These are phyloP conservation scores for Balansia obtecta DNA, from an alignment of 2,329 filamentous ascomycete genomes.

Conservation along the genomic window DNA sequence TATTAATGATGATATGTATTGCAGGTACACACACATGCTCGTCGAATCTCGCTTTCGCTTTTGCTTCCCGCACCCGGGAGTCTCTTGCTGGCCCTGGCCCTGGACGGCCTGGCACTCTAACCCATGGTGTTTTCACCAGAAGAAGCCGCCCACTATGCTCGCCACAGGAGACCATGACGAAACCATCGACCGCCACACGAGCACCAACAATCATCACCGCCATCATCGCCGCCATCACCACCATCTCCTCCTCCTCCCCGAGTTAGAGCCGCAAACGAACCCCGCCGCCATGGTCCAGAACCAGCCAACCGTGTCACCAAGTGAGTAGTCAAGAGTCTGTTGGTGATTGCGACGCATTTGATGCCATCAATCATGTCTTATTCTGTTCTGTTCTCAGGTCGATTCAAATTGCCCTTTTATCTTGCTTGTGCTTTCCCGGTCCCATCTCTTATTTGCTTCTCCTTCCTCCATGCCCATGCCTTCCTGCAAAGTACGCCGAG, in stretches of 20 bases:
- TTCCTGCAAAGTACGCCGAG: background rate
- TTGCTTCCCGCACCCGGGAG: background rate
- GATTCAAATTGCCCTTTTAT: background rate
- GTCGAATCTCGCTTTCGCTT: background rate
- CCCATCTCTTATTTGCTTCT: background rate
- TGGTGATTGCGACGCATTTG: background rate
- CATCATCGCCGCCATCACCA: background rate
- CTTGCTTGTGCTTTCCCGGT: background rate
- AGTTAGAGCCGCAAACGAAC: background rate
- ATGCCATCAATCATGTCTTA: background rate
- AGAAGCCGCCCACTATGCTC: background rate
- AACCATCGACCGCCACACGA: conserved; percentile 6
- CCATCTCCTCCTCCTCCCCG: no score
- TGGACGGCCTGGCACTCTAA: no score
- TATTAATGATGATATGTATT: no score
- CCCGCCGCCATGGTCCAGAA: conserved; percentile 2
- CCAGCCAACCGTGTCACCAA: conserved; percentile 1
- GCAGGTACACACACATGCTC: no score
- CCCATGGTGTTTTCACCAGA: no score
- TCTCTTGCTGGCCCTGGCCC: no score
- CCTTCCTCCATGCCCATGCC: background rate
- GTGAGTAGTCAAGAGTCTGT: conserved; percentile 1
- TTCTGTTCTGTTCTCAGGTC: background rate
- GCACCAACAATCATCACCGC: conserved; percentile 2
- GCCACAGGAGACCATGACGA: conserved; percentile 1